These are phyloP conservation scores for Berkeleyomyces basicola DNA, from an alignment of 2,329 filamentous ascomycete species.

Conservation along the genomic window DNA sequence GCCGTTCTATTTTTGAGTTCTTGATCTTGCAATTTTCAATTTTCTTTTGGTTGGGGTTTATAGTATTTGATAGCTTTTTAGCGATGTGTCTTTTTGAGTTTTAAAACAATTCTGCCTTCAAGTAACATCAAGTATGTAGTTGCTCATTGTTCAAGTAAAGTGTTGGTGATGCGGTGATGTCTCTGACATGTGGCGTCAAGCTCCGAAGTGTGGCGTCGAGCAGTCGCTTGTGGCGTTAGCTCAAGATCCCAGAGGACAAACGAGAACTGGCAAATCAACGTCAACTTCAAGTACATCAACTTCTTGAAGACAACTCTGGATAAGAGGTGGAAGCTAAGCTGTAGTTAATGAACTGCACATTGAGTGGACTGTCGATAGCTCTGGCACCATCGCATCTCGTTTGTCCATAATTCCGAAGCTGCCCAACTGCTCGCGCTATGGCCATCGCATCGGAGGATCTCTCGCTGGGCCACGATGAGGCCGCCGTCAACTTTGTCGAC, in stretches of 20 bases:
- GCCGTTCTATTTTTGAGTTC: background rate
- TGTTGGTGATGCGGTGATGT: background rate
- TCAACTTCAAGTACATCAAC: no score
- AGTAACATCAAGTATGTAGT: no score
- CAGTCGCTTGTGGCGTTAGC: background rate
- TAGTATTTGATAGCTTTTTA: no score
- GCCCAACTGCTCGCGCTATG: constrained; percentile 15
- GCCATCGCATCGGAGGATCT: constrained; percentile 20
- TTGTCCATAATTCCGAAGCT: no score
- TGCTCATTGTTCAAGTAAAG: background rate
- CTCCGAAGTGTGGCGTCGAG: background rate
- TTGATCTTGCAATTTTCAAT: no score
- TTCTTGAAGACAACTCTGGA: no score
- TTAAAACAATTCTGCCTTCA: background rate
- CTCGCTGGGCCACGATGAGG: constrained; percentile 16
- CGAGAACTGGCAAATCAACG: background rate
- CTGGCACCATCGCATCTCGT: no score
- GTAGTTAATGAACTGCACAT: no score
- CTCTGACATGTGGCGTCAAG: background rate
- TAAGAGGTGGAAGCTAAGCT: no score
- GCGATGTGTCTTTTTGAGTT: no score
- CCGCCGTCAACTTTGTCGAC: constrained; percentile 34
- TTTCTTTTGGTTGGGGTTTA: background rate
- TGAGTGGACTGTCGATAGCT: no score
- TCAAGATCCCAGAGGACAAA: background rate